phyloP scores from a whole-genome alignment of 352 stramenopile species.

The Phytophthora constricta region DNA sequence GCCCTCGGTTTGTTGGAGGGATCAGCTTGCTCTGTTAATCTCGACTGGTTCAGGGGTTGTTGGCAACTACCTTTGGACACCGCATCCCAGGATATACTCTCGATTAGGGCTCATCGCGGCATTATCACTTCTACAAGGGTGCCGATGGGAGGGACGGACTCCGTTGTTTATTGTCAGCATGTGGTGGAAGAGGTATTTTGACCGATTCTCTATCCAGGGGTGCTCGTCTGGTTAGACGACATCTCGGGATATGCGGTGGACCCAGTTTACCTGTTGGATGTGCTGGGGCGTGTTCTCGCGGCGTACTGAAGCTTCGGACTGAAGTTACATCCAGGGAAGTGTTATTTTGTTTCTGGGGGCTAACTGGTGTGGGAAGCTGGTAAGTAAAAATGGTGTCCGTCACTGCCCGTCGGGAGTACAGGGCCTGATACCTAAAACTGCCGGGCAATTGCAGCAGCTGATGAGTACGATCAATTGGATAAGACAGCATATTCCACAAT shows the following conservation, averaged over 20 bases:
- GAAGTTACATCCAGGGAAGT: too few relatives aligned
- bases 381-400: background rate
- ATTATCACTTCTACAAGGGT: constrained; percentile 23
- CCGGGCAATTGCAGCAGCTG: constrained; percentile 9
- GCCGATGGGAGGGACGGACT: constrained; percentile 20
- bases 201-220: too few relatives aligned
- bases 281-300: too few relatives aligned
- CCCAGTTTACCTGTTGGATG: too few relatives aligned
- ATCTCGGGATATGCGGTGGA: too few relatives aligned
- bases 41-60: constrained; percentile 25
- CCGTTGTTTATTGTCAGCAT: too few relatives aligned
- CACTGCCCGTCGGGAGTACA: constrained; percentile 11
- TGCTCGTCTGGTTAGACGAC: too few relatives aligned
- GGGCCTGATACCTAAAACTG: constrained; percentile 1
- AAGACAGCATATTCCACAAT: constrained; percentile 5
- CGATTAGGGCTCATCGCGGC: constrained; percentile 1
- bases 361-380: too few relatives aligned
- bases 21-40: constrained; percentile 1
- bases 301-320: too few relatives aligned
- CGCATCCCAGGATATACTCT: constrained; percentile 13
- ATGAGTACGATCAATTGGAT: constrained; percentile 22
- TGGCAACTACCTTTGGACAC: constrained; percentile 13
- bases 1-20: background rate
- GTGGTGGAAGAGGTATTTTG: too few relatives aligned
- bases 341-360: too few relatives aligned